These are phyloP conservation scores for Limonium bicolor DNA, from an alignment of 148 eudicot species.

Conservation along the genomic window DNA sequence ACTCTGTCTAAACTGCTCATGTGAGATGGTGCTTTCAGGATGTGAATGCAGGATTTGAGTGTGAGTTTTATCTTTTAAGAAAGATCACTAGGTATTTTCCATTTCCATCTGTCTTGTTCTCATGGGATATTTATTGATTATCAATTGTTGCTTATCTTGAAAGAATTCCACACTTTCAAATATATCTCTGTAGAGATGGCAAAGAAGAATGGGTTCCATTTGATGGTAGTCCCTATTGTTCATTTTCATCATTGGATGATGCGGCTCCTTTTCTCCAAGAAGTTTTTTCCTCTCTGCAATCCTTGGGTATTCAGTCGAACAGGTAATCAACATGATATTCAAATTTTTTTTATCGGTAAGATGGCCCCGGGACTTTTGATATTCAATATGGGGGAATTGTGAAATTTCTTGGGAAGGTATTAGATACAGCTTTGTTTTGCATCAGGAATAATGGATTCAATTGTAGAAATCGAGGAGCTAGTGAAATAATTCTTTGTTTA, in stretches of 20 bases:
- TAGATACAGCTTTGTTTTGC: too few relatives aligned
- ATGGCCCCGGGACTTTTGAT: too few relatives aligned
- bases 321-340: constrained; percentile 28
- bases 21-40: constrained; percentile 62
- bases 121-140: too few relatives aligned
- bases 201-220: constrained; percentile 81
- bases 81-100: constrained; percentile 30
- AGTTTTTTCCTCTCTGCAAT: constrained; percentile 39
- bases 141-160: too few relatives aligned
- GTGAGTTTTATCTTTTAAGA: constrained; percentile 75
- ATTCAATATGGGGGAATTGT: too few relatives aligned
- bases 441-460: too few relatives aligned
- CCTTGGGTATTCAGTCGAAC: constrained; percentile 66
- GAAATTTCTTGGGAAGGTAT: not conserved
- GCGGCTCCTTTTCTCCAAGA: constrained; percentile 73
- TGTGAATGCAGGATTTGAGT: constrained; percentile 91
- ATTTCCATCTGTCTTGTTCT: too few relatives aligned
- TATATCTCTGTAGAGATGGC: constrained; percentile 45
- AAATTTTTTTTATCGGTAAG: too few relatives aligned
- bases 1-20: too few relatives aligned
- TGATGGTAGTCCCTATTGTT: constrained; percentile 72
- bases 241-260: constrained; percentile 63
- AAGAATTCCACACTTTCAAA: too few relatives aligned
- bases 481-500: not conserved
- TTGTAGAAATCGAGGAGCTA: too few relatives aligned